Evolutionary conservation across 1,139 yeast species (phyloP).

Genomic region (Yamadazyma conglobata): DNA sequence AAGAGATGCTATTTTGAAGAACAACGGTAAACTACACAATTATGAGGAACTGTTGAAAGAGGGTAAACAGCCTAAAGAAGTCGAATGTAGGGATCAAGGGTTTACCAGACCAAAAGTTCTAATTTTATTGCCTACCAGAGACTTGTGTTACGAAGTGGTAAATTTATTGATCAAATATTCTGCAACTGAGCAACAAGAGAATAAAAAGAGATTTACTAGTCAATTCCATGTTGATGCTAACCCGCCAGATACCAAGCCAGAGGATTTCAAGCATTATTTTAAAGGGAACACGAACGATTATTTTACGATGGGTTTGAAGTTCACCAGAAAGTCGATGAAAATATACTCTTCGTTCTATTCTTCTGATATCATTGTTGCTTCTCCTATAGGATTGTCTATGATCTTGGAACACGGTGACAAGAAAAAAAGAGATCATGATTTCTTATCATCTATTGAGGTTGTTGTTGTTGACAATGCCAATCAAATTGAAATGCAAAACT

Average conservation of each 20-base stretch:
- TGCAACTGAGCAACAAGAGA: constrained; percentile 74
- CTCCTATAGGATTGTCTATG: constrained; percentile 87
- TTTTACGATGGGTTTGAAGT: constrained; percentile 83
- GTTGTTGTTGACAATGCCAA: constrained; percentile 79
- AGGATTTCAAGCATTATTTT: constrained; percentile 75
- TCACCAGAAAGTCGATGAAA: constrained; percentile 83
- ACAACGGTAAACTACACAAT: constrained; percentile 56
- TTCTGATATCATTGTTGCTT: constrained; percentile 84
- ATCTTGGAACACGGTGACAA: constrained; percentile 66
- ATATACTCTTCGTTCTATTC: constrained; percentile 80
- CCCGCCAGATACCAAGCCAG: constrained; percentile 64
- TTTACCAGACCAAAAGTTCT: constrained; percentile 90
- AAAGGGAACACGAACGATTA: constrained; percentile 91
- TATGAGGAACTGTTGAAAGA: constrained; percentile 41
- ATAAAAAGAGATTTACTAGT: constrained; percentile 66
- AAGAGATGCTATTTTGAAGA: constrained; percentile 73
- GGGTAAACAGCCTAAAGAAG: constrained; percentile 41
- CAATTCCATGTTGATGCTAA: constrained; percentile 64
- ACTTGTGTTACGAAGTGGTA: constrained; percentile 71
- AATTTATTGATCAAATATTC: constrained; percentile 58
- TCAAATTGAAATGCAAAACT: constrained; percentile 87
- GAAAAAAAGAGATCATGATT: constrained; percentile 61
- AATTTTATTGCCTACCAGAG: constrained; percentile 79
- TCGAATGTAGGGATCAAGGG: constrained; percentile 85
- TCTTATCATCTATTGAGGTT: constrained; percentile 83